A percentile compares a stretch with the other conserved stretches of the same genome.
phyloP scores from a whole-genome alignment of 1,284 basidiomycete species.

The Wolfiporia cocos region DNA sequence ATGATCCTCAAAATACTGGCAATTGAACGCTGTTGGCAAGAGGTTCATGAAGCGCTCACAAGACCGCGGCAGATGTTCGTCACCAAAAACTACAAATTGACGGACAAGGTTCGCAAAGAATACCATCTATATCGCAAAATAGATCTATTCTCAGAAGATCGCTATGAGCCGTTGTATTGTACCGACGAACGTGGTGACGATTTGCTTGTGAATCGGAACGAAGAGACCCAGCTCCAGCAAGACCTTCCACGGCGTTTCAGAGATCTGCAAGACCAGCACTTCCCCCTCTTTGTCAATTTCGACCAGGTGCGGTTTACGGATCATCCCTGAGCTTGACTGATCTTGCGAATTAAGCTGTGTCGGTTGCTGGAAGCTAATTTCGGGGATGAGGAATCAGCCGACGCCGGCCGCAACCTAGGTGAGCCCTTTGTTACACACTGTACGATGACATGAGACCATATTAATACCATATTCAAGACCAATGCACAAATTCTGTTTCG shows the following conservation, averaged over 20 bases:
- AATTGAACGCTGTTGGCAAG: constrained; percentile 47
- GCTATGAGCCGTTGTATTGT: constrained; percentile 30
- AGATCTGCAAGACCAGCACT: constrained; percentile 52
- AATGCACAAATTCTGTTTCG: constrained; percentile 30
- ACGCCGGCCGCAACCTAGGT: too few species aligned
- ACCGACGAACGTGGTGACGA: constrained; percentile 22
- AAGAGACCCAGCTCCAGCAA: constrained; percentile 35
- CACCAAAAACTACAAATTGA: constrained; percentile 61
- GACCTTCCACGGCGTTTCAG: constrained; percentile 54
- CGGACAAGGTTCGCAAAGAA: constrained; percentile 50
- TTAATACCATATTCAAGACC: constrained; percentile 23
- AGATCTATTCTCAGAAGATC: too few species aligned
- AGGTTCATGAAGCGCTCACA: constrained; percentile 20
- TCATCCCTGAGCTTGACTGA: not conserved
- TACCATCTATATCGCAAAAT: too few species aligned
- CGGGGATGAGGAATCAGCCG: too few species aligned
- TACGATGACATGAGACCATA: constrained; percentile 5
- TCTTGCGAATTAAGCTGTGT: constrained; percentile 30
- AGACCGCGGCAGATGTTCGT: constrained; percentile 64
- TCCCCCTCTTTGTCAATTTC: constrained; percentile 67
- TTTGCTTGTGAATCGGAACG: constrained; percentile 41
- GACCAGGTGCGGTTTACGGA: constrained; percentile 38
- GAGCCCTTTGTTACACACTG: constrained; percentile 1
- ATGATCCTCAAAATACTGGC: constrained; percentile 72
- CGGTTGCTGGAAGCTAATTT: constrained; percentile 17